These are phyloP conservation scores for Pseudoscleropodium purum DNA, from an alignment of 225 moss, liverwort and hornwort genomes.

Conservation along the genomic window DNA sequence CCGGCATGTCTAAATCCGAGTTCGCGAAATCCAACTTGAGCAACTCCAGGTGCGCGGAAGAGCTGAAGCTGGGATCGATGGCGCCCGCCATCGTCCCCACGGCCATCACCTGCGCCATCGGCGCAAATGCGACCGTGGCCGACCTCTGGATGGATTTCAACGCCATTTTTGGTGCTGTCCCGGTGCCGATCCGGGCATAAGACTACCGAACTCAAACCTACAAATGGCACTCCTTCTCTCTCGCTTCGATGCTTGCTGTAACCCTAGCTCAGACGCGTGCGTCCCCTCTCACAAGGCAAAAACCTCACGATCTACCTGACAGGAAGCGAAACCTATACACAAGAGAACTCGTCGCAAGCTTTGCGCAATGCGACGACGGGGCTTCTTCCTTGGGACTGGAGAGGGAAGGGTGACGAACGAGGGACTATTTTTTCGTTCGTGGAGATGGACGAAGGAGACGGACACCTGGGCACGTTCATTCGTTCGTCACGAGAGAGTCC, in stretches of 20 bases:
- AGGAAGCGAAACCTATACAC: conserved; percentile 16
- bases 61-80: conserved; percentile 95
- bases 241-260: neutral
- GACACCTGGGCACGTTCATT: neutral
- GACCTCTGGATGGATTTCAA: conserved; percentile 81
- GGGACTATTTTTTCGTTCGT: neutral
- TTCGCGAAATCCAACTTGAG: conserved; percentile 82
- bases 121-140: conserved; percentile 98
- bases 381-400: neutral
- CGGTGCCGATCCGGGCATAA: conserved; percentile 31
- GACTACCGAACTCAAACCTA: neutral
- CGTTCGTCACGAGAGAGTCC: neutral
- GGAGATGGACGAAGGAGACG: neutral
- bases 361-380: neutral
- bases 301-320: neutral
- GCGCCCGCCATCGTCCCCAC: conserved; percentile 97
- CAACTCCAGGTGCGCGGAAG: conserved; percentile 78
- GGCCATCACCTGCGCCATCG: conserved; percentile 80
- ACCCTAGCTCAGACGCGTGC: conserved; percentile 5
- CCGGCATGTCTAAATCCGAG: conserved; percentile 66
- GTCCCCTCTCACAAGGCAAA: neutral
- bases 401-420: neutral
- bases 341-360: neutral
- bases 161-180: conserved; percentile 25
- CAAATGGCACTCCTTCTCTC: neutral